phyloP scores from a whole-genome alignment of 1,284 basidiomycete genomes.

The Cryptococcus deneoformans region DNA sequence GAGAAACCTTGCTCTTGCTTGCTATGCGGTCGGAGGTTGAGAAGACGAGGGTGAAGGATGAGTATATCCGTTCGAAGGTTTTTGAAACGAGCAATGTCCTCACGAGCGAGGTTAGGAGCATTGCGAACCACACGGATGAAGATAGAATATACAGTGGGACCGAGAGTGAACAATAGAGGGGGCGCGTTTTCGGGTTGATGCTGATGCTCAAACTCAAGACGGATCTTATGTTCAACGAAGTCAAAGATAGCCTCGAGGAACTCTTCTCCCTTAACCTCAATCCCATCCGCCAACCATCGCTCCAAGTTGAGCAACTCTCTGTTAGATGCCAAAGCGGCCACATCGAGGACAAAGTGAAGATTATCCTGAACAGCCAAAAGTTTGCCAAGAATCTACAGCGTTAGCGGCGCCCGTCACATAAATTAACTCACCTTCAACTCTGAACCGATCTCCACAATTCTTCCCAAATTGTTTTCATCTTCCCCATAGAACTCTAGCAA shows the following conservation, averaged over 20 bases:
- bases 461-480: slow-evolving; percentile 86
- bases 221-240: slow-evolving; percentile 88
- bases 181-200: slow-evolving; percentile 75
- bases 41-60: slow-evolving; percentile 93
- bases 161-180: slow-evolving; percentile 34
- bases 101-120: slow-evolving; percentile 52
- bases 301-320: slow-evolving; percentile 93
- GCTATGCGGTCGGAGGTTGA: slow-evolving; percentile 86
- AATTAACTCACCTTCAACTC: slow-evolving; percentile 72
- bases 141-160: slow-evolving; percentile 74
- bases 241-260: slow-evolving; percentile 83
- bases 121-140: slow-evolving; percentile 81
- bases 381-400: slow-evolving; percentile 74
- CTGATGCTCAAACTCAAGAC: slow-evolving; percentile 74
- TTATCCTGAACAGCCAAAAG: slow-evolving; percentile 77
- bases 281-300: slow-evolving; percentile 90
- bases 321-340: slow-evolving; percentile 88
- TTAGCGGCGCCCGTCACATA: slow-evolving; percentile 7
- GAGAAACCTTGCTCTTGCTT: slow-evolving; percentile 89
- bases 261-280: slow-evolving; percentile 72
- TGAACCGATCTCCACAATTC: slow-evolving; percentile 92
- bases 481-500: slow-evolving; percentile 91
- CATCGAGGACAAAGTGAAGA: slow-evolving; percentile 84
- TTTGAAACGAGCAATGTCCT: slow-evolving; percentile 87
- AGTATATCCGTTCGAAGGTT: slow-evolving; percentile 92